Evolutionary conservation across 108 stramenopile species (phyloP), one percentile per base, ranked within the genome.

Genomic region (Pseudonitzschia multistriata): DNA sequence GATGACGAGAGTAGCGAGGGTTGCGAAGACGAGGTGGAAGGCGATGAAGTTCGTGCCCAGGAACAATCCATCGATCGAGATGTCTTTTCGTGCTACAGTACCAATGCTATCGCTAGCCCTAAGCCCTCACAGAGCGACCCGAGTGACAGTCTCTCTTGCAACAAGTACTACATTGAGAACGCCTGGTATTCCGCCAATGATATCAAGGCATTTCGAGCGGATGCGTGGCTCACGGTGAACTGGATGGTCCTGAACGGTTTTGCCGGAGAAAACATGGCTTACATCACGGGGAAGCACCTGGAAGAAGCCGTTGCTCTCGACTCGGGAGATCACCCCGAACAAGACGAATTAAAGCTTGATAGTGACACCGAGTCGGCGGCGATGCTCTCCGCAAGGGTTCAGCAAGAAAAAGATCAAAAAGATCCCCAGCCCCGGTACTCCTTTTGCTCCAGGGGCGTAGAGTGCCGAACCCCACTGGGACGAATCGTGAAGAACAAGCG

Each of bases 401-500:
- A n/a, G 7, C 50, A 22, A 52, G 24, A 52, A 2, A 7, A 25
- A 10, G 22, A 24, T 2, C 24, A 22, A 52, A 25, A 52, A 25
- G 2, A 17, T 14, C 24, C 1, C 50, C 2, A 52, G 25, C 2
- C 11, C 50, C 2, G 25, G 19, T 25, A 24, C 50, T 3, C 2
- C 24, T 52, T 52, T 52, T 52, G 50, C 19, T n/a, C 3, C 21
- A 2, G 50, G 4, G 50, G 50, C 19, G 50, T 52, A n/a, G 50
- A 52, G 22, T 52, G 50, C 22, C 50, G 50, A 52, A 52, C 50
- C 1, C 50, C 50, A 3, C 11, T 52, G 50, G 50, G 50, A 52
- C 50, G 50, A 24, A 25, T 25, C 22, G 25, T 25, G 15, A 52
- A 52, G 50, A 52, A 52, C 50, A 52, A 52, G 50, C 50, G 50